A percentile compares a stretch with the other conserved stretches of the same genome.
Evolutionary conservation across 2,329 filamentous ascomycete species (phyloP).

Genomic region (Salinomyces thailandicus): DNA sequence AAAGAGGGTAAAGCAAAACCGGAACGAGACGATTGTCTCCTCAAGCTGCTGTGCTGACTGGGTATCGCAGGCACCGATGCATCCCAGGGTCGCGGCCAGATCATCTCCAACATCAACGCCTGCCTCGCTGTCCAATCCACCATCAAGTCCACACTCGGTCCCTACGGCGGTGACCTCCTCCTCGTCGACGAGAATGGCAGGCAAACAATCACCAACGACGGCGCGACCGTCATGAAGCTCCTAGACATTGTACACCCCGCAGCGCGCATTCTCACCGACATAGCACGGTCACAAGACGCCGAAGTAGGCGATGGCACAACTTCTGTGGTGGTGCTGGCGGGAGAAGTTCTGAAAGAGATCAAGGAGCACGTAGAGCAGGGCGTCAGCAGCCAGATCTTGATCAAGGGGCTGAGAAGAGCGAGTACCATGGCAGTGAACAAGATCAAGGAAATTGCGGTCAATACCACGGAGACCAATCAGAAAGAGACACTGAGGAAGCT

Average conservation of each 20-base stretch:
- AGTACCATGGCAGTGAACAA: constrained; percentile 92
- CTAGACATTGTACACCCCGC: constrained; percentile 98
- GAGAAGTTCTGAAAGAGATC: constrained; percentile 93
- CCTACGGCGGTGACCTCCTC: constrained; percentile 91
- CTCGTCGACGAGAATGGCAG: constrained; percentile 91
- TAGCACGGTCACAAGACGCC: constrained; percentile 95
- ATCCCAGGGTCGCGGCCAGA: constrained; percentile 92
- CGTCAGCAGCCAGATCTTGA: constrained; percentile 92
- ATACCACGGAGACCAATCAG: constrained; percentile 70
- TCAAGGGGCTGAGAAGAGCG: constrained; percentile 86
- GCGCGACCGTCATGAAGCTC: constrained; percentile 98
- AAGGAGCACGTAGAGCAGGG: constrained; percentile 95
- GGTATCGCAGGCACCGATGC: constrained; percentile 72
- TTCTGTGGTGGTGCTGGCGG: constrained; percentile 92
- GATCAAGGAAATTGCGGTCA: constrained; percentile 92
- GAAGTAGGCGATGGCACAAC: constrained; percentile 98
- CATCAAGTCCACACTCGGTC: constrained; percentile 89
- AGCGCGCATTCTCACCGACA: constrained; percentile 93
- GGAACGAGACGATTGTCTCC: neutral
- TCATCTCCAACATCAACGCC: constrained; percentile 96
- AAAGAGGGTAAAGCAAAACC: constrained; percentile 62
- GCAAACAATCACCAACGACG: constrained; percentile 98
- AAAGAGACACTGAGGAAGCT: constrained; percentile 82
- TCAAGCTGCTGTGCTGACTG: too few species aligned
- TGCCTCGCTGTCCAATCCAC: constrained; percentile 92